Evolutionary conservation across 2,329 filamentous ascomycete genomes (phyloP).

Genomic region (Fusarium redolens): DNA sequence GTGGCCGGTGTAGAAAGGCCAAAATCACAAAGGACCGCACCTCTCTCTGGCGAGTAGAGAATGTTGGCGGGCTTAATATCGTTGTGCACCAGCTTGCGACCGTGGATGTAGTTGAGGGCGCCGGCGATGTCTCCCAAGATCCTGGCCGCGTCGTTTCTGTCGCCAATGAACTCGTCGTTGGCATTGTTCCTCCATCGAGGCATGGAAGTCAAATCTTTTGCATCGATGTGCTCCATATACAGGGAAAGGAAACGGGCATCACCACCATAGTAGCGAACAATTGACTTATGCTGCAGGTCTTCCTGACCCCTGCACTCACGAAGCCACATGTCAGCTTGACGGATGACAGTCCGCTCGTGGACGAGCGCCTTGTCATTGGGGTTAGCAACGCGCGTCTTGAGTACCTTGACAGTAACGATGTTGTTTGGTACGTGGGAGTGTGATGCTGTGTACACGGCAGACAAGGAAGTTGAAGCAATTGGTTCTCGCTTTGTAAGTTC

Average conservation of each 20-base stretch:
- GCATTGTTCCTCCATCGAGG: slow-evolving; percentile 61
- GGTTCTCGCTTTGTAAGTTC: slow-evolving; percentile 65
- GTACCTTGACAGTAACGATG: slow-evolving; percentile 70
- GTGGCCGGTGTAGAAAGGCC: slow-evolving; percentile 63
- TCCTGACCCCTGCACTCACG: slow-evolving; percentile 68
- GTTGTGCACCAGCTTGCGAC: slow-evolving; percentile 66
- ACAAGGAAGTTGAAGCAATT: slow-evolving; percentile 66
- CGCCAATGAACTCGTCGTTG: slow-evolving; percentile 63
- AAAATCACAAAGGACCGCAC: slow-evolving; percentile 71
- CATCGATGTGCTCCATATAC: slow-evolving; percentile 72
- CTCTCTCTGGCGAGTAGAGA: slow-evolving; percentile 67
- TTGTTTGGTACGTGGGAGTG: slow-evolving; percentile 64
- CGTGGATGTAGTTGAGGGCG: slow-evolving; percentile 68
- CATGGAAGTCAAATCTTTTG: slow-evolving; percentile 62
- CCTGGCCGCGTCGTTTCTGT: slow-evolving; percentile 60
- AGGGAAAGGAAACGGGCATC: slow-evolving; percentile 69
- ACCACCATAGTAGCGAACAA: slow-evolving; percentile 68
- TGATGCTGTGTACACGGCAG: slow-evolving; percentile 66
- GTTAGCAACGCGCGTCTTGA: slow-evolving; percentile 62
- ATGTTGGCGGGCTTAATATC: slow-evolving; percentile 73
- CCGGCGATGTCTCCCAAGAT: slow-evolving; percentile 66
- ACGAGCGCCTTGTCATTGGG: slow-evolving; percentile 59
- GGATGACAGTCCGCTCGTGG: slow-evolving; percentile 66
- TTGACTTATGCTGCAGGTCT: slow-evolving; percentile 66
- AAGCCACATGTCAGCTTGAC: slow-evolving; percentile 69